These are phyloP conservation scores for Boletellus ananas DNA, from an alignment of 768 basidiomycete genomes.

Conservation along the genomic window DNA sequence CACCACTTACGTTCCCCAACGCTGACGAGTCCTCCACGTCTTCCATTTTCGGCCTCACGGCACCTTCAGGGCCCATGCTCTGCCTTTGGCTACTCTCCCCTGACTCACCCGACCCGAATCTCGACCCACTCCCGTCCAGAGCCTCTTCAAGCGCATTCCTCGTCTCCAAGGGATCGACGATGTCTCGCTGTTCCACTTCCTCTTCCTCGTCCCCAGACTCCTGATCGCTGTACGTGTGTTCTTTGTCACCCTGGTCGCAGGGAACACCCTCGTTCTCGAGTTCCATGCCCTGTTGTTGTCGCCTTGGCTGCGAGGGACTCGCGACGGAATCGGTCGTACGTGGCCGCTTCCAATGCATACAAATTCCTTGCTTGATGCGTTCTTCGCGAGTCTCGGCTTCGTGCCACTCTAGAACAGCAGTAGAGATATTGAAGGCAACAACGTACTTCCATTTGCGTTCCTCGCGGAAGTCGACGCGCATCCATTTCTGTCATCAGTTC, in stretches of 20 bases:
- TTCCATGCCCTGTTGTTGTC: slow-evolving; percentile 29
- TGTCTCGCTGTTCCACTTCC: slow-evolving; percentile 50
- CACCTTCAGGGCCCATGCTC: slow-evolving; percentile 24
- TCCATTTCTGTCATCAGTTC: slow-evolving; percentile 72
- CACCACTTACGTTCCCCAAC: slow-evolving; percentile 24
- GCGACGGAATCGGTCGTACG: slow-evolving; percentile 25
- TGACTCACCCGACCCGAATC: slow-evolving; percentile 29
- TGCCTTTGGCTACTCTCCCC: slow-evolving; percentile 36
- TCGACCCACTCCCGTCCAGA: slow-evolving; percentile 36
- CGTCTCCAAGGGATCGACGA: slow-evolving; percentile 60
- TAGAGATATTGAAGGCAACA: slow-evolving; percentile 77
- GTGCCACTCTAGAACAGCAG: slow-evolving; percentile 87
- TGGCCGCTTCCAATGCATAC: slow-evolving; percentile 59
- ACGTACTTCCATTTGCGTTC: slow-evolving; percentile 91
- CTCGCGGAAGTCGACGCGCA: slow-evolving; percentile 92
- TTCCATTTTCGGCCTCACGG: slow-evolving; percentile 45
- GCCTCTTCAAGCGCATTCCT: slow-evolving; percentile 54
- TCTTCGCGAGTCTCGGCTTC: slow-evolving; percentile 60
- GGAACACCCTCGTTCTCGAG: slow-evolving; percentile 25
- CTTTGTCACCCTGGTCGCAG: slow-evolving; percentile 22
- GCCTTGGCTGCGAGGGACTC: slow-evolving; percentile 28
- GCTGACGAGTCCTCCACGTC: slow-evolving; percentile 57
- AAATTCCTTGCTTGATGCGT: slow-evolving; percentile 61
- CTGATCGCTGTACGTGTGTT: slow-evolving; percentile 25
- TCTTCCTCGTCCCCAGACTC: slow-evolving; percentile 58